Evolutionary conservation across 2,329 filamentous ascomycete genomes (phyloP).

Genomic region (Sporothrix brunneoviolacea): DNA sequence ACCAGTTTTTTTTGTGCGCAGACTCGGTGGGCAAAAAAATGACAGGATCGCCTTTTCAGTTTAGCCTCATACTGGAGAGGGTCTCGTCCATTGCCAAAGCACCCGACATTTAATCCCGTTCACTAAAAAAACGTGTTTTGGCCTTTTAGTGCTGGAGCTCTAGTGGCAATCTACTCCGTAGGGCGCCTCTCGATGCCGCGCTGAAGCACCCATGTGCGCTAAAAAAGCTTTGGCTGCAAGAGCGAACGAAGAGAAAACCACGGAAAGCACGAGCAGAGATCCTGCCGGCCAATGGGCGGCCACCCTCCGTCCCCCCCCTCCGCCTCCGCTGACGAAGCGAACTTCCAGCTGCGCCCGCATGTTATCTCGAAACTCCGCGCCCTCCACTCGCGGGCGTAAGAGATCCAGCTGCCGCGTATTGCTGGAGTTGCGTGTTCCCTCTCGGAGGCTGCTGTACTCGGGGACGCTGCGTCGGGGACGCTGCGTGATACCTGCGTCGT

Average conservation of each 20-base stretch:
- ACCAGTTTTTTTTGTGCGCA: background rate
- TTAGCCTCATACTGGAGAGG: background rate
- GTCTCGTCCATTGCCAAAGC: too few relatives aligned
- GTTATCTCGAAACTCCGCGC: too few relatives aligned
- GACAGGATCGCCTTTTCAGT: background rate
- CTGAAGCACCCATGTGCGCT: conserved; percentile 3
- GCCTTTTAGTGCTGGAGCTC: background rate
- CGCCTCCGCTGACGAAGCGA: conserved; percentile 9
- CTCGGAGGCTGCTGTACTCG: too few relatives aligned
- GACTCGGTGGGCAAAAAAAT: background rate
- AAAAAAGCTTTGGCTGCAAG: conserved; percentile 1
- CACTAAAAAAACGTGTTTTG: conserved; percentile 3
- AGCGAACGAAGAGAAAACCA: background rate
- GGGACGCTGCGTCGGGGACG: too few relatives aligned
- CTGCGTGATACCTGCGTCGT: background rate
- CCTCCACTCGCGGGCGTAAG: too few relatives aligned
- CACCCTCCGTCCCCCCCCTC: background rate
- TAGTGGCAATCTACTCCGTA: background rate
- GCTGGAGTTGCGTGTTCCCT: too few relatives aligned
- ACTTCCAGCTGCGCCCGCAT: too few relatives aligned
- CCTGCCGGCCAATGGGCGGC: too few relatives aligned
- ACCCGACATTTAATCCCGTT: too few relatives aligned
- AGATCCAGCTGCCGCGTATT: too few relatives aligned
- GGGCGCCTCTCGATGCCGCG: conserved; percentile 5
- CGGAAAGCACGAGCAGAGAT: background rate